These are phyloP conservation scores for Nemania abortiva DNA, from an alignment of 2,329 filamentous ascomycete genomes.

Conservation along the genomic window DNA sequence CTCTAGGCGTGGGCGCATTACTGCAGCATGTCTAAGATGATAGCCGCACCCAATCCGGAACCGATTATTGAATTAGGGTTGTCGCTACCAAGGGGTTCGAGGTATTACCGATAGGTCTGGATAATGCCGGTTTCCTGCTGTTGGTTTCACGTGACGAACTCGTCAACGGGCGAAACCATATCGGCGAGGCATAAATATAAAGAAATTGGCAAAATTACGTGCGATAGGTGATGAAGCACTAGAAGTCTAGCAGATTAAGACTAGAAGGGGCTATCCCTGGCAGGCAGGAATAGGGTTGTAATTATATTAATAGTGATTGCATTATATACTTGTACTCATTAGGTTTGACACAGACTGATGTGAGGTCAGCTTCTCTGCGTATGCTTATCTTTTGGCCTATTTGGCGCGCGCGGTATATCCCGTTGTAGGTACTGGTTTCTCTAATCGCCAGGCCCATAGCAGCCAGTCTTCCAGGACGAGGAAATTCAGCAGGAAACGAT, in stretches of 20 bases:
- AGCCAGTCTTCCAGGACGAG: slow-evolving; percentile 74
- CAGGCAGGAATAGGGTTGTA: slow-evolving; percentile 3
- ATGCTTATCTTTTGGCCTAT: slow-evolving; percentile 11
- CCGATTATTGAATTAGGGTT: neutral
- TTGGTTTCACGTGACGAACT: neutral
- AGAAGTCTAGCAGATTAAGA: neutral
- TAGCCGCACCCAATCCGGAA: neutral
- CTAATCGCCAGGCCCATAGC: slow-evolving; percentile 69
- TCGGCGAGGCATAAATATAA: too few relatives aligned
- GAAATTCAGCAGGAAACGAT: slow-evolving; percentile 67
- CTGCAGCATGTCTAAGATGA: neutral
- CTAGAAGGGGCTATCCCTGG: neutral
- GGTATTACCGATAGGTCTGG: neutral
- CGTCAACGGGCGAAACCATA: neutral
- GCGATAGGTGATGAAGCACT: neutral
- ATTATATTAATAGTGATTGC: slow-evolving; percentile 39
- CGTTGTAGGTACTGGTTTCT: slow-evolving; percentile 71
- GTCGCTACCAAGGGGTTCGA: neutral
- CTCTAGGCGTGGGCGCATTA: too few relatives aligned
- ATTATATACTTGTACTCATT: slow-evolving; percentile 38
- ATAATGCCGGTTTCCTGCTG: neutral
- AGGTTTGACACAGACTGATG: slow-evolving; percentile 14
- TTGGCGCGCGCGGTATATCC: slow-evolving; percentile 44
- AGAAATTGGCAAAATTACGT: neutral
- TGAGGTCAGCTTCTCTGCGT: neutral